Evolutionary conservation across 371 early-diverging fungal species (phyloP).

Genomic region (Mortierella polycephala): DNA sequence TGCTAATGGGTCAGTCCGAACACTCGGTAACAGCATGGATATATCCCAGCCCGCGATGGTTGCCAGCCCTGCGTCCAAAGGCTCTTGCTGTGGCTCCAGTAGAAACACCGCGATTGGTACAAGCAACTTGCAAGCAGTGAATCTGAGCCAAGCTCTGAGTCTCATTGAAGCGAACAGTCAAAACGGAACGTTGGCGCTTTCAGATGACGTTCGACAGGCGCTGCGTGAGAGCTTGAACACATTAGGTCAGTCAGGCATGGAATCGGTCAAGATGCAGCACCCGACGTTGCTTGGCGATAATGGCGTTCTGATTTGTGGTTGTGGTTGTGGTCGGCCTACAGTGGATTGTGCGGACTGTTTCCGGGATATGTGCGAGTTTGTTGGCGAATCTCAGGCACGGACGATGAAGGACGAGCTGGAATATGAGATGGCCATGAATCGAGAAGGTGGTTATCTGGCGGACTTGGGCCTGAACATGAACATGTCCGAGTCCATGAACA

Average conservation of each 20-base stretch:
- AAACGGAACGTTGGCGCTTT: slow-evolving; percentile 13
- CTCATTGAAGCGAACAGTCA: slow-evolving; percentile 31
- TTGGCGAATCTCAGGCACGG: slow-evolving; percentile 41
- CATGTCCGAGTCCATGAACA: slow-evolving; percentile 28
- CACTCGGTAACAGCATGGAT: background rate
- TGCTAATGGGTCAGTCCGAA: background rate
- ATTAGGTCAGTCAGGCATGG: slow-evolving; percentile 23
- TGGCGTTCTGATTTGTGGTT: slow-evolving; percentile 66
- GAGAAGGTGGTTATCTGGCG: slow-evolving; percentile 22
- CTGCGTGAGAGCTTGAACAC: slow-evolving; percentile 19
- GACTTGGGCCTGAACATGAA: slow-evolving; percentile 36
- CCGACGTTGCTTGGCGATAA: slow-evolving; percentile 58
- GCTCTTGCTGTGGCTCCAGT: slow-evolving; percentile 36
- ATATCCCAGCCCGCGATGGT: background rate
- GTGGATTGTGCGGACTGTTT: slow-evolving; percentile 68
- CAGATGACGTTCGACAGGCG: slow-evolving; percentile 21
- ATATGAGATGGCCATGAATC: slow-evolving; percentile 39
- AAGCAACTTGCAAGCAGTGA: slow-evolving; percentile 16
- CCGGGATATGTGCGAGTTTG: slow-evolving; percentile 63
- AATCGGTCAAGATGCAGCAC: slow-evolving; percentile 46
- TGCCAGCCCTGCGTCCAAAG: slow-evolving; percentile 6
- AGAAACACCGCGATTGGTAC: background rate
- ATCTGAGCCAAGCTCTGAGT: slow-evolving; percentile 28
- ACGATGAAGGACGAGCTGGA: slow-evolving; percentile 44
- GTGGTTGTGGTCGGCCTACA: slow-evolving; percentile 68